Evolutionary conservation across 2,329 filamentous ascomycete species (phyloP).

Genomic region (Spiromastix sp.): DNA sequence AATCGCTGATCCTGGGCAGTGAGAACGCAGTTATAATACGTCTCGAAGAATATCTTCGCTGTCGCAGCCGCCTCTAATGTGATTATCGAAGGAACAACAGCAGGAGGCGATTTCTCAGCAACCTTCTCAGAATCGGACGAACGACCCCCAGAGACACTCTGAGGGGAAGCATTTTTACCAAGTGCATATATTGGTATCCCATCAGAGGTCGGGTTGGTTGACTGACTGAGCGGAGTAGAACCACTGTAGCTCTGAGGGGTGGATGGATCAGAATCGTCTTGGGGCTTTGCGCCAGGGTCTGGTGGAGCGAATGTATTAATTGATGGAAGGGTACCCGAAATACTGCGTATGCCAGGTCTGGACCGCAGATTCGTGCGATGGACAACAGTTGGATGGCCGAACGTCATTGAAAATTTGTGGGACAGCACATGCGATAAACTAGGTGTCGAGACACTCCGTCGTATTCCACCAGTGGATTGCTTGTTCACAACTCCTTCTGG

Average conservation of each 20-base stretch:
- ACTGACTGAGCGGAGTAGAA: conserved; percentile 21
- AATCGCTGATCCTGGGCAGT: conserved; percentile 47
- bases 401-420: conserved; percentile 27
- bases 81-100: conserved; percentile 23
- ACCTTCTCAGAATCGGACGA: conserved; percentile 3
- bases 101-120: conserved; percentile 7
- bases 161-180: no score
- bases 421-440: conserved; percentile 25
- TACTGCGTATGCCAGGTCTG: conserved; percentile 20
- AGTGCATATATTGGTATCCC: conserved; percentile 19
- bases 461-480: conserved; percentile 1
- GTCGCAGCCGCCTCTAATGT: conserved; percentile 72
- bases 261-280: conserved; percentile 25
- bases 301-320: conserved; percentile 7
- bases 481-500: neutral
- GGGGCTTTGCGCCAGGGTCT: conserved; percentile 19
- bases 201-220: conserved; percentile 26
- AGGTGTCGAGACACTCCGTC: conserved; percentile 17
- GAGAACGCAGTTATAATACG: conserved; percentile 65
- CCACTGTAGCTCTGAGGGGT: conserved; percentile 18
- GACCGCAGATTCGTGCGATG: conserved; percentile 24
- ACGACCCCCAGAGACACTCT: conserved; percentile 8
- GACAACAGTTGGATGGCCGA: conserved; percentile 31
- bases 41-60: conserved; percentile 79
- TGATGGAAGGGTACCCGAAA: conserved; percentile 16